Evolutionary conservation across 768 basidiomycete genomes (phyloP), one percentile per base, ranked within the genome.

Genomic region (Boletus reticulatus): DNA sequence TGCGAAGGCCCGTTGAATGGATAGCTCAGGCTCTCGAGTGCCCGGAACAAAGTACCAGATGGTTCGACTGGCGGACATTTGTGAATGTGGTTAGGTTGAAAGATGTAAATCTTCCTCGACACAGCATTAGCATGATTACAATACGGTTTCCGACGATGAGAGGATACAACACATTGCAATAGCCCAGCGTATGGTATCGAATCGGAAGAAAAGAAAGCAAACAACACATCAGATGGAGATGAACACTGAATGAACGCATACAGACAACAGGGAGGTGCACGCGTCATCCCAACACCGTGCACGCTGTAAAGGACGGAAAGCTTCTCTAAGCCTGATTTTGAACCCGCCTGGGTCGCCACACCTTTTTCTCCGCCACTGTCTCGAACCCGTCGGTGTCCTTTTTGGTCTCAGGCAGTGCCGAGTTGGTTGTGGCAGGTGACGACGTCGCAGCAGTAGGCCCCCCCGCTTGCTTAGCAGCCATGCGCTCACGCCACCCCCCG

Each of bases 381-480:
- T 85, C 83, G 78, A 90, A 90, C 4, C 89, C 88, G 62, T 91
- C 89, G 4, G 83, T 76, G 41, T 88, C 85, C 62, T 76, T 80
- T 60, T 73, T 74, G 6, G 67, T 48, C 48, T 81, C 80, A 50
- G 80, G 77, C 3, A 62, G 43, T 6, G 79, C 74, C 6, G 60
- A 57, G 5, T 52, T 43, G 45, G 41, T 32, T 43, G 46, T 11
- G 5, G 53, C 43, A 29, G 60, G 45, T 41, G 65, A 56, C 39
- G 56, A 65, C 59, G 16, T 9, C 22, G n/a, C 17, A 12, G 24
- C 22, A 1, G 11, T 34, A 9, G 3, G n/a, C 4, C 14, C 6
- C 22, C 8, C 19, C n/a, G 12, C 36, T 44, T 58, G 31, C 17
- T 34, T 43, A 3, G 41, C 42, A 6, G 50, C 50, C 32, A 4